A percentile compares a stretch with the other conserved stretches of the same genome.
Evolutionary conservation across 768 basidiomycete species (phyloP).

Genomic region (Tylopilus cervinicoccineus): DNA sequence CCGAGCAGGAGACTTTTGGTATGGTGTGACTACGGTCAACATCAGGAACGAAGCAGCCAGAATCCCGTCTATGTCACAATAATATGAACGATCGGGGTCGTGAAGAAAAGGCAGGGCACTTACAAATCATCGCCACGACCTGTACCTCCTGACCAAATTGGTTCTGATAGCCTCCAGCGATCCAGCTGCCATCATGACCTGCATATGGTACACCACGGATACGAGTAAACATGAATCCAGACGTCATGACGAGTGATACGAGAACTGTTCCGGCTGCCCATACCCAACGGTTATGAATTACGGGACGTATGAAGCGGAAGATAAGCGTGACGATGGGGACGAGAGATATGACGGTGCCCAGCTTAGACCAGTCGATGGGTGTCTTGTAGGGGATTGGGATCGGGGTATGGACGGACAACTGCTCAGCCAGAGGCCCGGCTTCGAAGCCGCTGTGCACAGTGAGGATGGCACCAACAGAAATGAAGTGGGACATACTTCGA

Average conservation of each 20-base stretch:
- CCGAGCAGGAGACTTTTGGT: conserved; percentile 62
- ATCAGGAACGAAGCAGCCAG: conserved; percentile 76
- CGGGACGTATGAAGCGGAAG: conserved; percentile 58
- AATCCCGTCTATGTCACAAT: conserved; percentile 61
- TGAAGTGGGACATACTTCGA: conserved; percentile 46
- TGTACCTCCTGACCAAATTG: conserved; percentile 93
- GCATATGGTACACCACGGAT: conserved; percentile 78
- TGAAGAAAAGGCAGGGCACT: conserved; percentile 31
- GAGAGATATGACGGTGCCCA: conserved; percentile 44
- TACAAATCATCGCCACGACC: conserved; percentile 82
- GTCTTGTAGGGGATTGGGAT: conserved; percentile 76
- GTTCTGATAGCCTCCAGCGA: conserved; percentile 84
- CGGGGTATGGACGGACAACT: conserved; percentile 71
- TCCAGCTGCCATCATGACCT: conserved; percentile 66
- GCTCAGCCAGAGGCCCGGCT: conserved; percentile 69
- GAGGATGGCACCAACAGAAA: neutral
- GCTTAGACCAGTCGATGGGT: conserved; percentile 70
- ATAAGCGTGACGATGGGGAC: conserved; percentile 45
- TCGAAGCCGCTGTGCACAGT: conserved; percentile 68
- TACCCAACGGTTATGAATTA: conserved; percentile 69
- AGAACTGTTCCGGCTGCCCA: conserved; percentile 67
- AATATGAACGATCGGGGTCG: neutral
- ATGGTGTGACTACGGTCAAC: conserved; percentile 77
- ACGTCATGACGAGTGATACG: conserved; percentile 78
- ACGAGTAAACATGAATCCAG: conserved; percentile 95